Evolutionary conservation across 2,329 filamentous ascomycete genomes (phyloP).

Genomic region (Alternaria postmessia): DNA sequence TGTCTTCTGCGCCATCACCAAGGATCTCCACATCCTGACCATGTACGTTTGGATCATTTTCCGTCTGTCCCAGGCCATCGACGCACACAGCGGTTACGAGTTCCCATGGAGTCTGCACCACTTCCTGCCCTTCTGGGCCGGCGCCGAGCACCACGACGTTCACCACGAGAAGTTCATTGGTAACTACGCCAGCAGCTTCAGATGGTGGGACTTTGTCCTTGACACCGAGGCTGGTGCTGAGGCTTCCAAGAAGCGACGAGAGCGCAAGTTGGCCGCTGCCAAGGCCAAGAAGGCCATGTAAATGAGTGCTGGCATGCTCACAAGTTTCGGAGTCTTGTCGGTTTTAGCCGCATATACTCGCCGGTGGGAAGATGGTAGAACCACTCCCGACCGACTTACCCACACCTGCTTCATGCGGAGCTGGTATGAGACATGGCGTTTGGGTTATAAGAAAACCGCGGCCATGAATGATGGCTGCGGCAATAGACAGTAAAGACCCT

Average conservation of each 20-base stretch:
- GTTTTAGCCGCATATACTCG: slow-evolving; percentile 20
- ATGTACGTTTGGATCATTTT: slow-evolving; percentile 98
- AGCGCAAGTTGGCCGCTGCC: slow-evolving; percentile 71
- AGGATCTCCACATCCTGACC: slow-evolving; percentile 90
- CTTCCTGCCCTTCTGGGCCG: slow-evolving; percentile 97
- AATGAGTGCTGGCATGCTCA: slow-evolving; percentile 8
- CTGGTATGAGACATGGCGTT: slow-evolving; percentile 33
- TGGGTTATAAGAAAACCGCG: slow-evolving; percentile 24
- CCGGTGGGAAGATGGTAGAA: slow-evolving; percentile 7
- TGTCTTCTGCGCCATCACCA: slow-evolving; percentile 81
- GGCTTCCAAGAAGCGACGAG: slow-evolving; percentile 82
- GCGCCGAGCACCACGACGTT: slow-evolving; percentile 93
- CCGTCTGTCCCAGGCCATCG: slow-evolving; percentile 95
- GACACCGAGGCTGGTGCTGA: slow-evolving; percentile 94
- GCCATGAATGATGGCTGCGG: slow-evolving; percentile 25
- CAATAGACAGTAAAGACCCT: slow-evolving; percentile 23
- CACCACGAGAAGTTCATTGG: slow-evolving; percentile 99
- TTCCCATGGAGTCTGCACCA: slow-evolving; percentile 97
- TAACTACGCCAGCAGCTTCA: slow-evolving; percentile 97
- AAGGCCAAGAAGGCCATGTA: slow-evolving; percentile 61
- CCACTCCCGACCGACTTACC: background rate
- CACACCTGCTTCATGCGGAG: slow-evolving; percentile 16
- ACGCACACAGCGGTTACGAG: slow-evolving; percentile 96
- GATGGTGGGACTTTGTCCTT: slow-evolving; percentile 96
- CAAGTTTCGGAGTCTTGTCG: slow-evolving; percentile 7